Evolutionary conservation across 2,329 filamentous ascomycete genomes (phyloP), one percentile per base, ranked within the genome.

Genomic region (Aspergillus awamori): DNA sequence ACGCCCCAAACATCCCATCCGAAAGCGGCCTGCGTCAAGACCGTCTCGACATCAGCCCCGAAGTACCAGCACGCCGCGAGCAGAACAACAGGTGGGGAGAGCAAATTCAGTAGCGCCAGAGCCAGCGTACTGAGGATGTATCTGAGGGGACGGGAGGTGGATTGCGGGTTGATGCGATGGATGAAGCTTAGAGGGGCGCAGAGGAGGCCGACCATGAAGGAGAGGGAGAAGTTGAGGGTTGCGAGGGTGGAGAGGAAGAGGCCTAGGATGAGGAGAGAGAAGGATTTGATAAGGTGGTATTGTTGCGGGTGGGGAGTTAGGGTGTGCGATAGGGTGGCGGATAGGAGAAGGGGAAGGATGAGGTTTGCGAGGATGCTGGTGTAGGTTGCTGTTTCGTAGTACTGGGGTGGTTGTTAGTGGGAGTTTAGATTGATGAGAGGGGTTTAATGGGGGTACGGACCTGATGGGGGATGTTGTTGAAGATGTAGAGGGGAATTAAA

Each of bases 141-240:
- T 3, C 72, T 69, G 43, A 69, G 33, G 13, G 63, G 28, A 8
- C 39, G 58, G 1, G 67, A 65, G n/a, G 63, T 59, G 30, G 66
- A 58, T 36, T 64, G 64, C 36, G 64, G 57, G 10, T 36, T 64
- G 26, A 74, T 70, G 36, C n/a, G 80, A 67, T 64, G 67, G 58
- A 77, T 81, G 73, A 97, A 97, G n/a, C 87, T 89, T 13, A 98
- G 81, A 0, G 94, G 94, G 3, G 86, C 81, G 47, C 91, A 87
- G 49, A 94, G 80, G 2, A 98, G 80, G 39, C 95, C 95, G 54
- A 97, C 82, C 39, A 97, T 82, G 73, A 98, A 89, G 52, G 92
- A 89, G 13, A 97, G 87, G 3, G 90, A 93, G 82, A 99, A 99
- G 79, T 99, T 99, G 55, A 99, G 86, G 0, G 94, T 99, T 2